Conservation (phyloP, 129 eudicot species). For the Ambrosia trifida region DNA sequence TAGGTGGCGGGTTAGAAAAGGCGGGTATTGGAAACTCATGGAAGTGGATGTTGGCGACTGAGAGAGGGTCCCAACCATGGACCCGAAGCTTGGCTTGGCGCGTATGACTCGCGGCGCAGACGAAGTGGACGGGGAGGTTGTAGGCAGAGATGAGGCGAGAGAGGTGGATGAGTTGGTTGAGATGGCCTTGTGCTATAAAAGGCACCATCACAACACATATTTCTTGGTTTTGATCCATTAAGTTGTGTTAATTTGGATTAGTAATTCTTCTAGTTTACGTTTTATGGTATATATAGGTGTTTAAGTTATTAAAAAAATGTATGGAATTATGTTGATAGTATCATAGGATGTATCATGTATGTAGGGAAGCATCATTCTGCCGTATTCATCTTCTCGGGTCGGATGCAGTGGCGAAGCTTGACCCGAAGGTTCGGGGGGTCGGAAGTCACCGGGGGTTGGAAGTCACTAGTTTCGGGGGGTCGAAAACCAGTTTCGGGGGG, state of each 20-base stretch:
- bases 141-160: conserved; percentile 63
- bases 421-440: too few relatives aligned
- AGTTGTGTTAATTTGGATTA: background rate
- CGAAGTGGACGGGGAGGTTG: conserved; percentile 59
- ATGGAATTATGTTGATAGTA: background rate
- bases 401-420: too few relatives aligned
- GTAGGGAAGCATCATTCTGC: background rate
- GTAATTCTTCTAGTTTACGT: too few relatives aligned
- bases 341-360: background rate
- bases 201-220: conserved; percentile 72
- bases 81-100: conserved; percentile 60
- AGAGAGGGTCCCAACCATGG: conserved; percentile 40
- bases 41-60: conserved; percentile 49
- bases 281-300: background rate
- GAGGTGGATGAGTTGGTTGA: conserved; percentile 79
- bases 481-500: too few relatives aligned
- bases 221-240: conserved; percentile 31
- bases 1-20: conserved; percentile 45
- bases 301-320: background rate
- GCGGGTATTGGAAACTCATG: conserved; percentile 56
- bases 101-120: conserved; percentile 50
- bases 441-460: too few relatives aligned
- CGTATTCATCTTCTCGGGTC: background rate
- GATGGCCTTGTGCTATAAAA: conserved; percentile 77
- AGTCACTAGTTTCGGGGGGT: too few relatives aligned